Evolutionary conservation across 331 rosid genomes (phyloP).

Genomic region (Malus hybrid): DNA sequence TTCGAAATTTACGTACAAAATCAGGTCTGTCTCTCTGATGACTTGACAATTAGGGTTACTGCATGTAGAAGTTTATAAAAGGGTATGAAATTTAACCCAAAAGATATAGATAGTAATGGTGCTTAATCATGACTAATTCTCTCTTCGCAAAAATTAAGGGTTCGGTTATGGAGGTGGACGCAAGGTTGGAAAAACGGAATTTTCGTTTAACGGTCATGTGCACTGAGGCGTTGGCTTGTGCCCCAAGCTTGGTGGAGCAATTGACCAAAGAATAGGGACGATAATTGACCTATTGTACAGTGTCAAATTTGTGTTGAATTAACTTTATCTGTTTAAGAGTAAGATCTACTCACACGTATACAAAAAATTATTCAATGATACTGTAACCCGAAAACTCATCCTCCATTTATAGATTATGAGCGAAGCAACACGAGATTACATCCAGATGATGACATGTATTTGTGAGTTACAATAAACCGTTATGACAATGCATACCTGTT

Average conservation of each 20-base stretch:
- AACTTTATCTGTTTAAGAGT: too few species aligned
- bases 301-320: too few species aligned
- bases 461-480: too few species aligned
- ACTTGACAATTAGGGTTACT: neutral
- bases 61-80: neutral
- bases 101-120: conserved; percentile 8
- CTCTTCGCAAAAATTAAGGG: conserved; percentile 11
- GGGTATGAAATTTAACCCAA: neutral
- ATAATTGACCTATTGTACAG: too few species aligned
- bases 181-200: neutral
- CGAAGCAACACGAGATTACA: too few species aligned
- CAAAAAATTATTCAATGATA: too few species aligned
- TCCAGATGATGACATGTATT: too few species aligned
- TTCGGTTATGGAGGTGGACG: conserved; percentile 4
- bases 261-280: neutral
- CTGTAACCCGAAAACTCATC: too few species aligned
- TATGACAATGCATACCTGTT: too few species aligned
- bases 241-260: neutral
- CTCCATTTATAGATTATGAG: too few species aligned
- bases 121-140: conserved; percentile 6
- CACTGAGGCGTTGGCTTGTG: neutral
- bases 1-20: neutral
- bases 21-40: neutral
- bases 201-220: conserved; percentile 6
- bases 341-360: neutral